Conservation (phyloP, 169 alveolate species). For the Besnoitia besnoiti region DNA sequence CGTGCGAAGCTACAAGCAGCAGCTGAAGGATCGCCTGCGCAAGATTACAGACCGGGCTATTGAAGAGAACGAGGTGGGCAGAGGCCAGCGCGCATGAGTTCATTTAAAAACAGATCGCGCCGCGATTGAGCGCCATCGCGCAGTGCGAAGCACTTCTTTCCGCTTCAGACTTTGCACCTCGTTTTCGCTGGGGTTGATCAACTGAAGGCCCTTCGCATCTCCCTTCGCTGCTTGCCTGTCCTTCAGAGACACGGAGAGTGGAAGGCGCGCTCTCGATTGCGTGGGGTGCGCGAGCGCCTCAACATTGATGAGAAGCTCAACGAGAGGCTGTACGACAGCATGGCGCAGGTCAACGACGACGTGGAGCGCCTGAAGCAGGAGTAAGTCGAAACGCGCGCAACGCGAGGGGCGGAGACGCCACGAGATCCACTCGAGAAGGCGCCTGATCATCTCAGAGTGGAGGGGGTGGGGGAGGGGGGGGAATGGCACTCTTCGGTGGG, state of each 20-base stretch:
- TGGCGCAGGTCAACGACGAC: conserved; percentile 61
- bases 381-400: conserved; percentile 36
- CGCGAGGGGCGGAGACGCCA: too few species aligned
- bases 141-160: background rate
- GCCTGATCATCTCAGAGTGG: too few species aligned
- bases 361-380: conserved; percentile 55
- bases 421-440: too few species aligned
- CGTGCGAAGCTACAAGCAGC: conserved; percentile 55
- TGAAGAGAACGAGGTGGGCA: conserved; percentile 59
- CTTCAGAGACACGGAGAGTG: conserved; percentile 66
- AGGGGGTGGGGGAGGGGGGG: too few species aligned
- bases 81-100: too few species aligned
- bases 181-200: background rate
- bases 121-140: background rate
- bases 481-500: too few species aligned
- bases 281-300: conserved; percentile 39
- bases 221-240: background rate
- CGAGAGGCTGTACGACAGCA: conserved; percentile 55
- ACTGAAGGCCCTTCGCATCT: background rate
- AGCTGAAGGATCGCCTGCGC: conserved; percentile 64
- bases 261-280: conserved; percentile 55
- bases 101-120: background rate
- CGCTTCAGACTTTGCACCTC: background rate
- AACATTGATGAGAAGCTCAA: conserved; percentile 58
- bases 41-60: conserved; percentile 63